phyloP scores from a whole-genome alignment of 805 yeast genomes.

The Candida patagonica region DNA sequence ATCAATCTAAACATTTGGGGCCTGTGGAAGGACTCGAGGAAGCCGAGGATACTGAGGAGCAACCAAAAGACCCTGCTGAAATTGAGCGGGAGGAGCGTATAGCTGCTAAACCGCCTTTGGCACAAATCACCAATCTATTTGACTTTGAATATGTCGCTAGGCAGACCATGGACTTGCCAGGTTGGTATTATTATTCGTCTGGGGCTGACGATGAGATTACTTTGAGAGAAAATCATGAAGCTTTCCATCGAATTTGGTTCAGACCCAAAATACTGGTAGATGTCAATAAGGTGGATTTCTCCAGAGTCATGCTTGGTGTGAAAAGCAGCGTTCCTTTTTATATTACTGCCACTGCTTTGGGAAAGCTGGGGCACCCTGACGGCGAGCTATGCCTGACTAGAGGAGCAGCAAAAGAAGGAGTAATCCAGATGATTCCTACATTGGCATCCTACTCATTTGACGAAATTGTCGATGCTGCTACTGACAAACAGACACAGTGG shows the following conservation, averaged over 20 bases:
- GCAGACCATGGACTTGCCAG: slow-evolving; percentile 62
- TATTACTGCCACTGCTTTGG: slow-evolving; percentile 85
- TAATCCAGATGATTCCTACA: slow-evolving; percentile 88
- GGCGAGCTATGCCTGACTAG: slow-evolving; percentile 83
- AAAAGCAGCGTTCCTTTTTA: slow-evolving; percentile 70
- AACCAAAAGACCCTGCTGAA: slow-evolving; percentile 30
- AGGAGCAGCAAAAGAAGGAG: slow-evolving; percentile 63
- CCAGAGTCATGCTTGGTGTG: slow-evolving; percentile 70
- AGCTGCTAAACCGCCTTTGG: slow-evolving; percentile 56
- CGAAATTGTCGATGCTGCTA: slow-evolving; percentile 67
- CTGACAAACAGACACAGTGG: slow-evolving; percentile 72
- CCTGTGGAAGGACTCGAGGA: slow-evolving; percentile 25
- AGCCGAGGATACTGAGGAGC: slow-evolving; percentile 7
- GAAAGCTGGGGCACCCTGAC: slow-evolving; percentile 84
- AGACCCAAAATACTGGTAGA: slow-evolving; percentile 77
- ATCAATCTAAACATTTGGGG: slow-evolving; percentile 55
- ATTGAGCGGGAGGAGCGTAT: slow-evolving; percentile 33
- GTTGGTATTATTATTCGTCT: slow-evolving; percentile 89
- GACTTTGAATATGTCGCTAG: slow-evolving; percentile 87
- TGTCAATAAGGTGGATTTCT: slow-evolving; percentile 60
- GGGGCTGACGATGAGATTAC: slow-evolving; percentile 93
- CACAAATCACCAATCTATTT: slow-evolving; percentile 62
- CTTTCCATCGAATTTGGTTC: slow-evolving; percentile 81
- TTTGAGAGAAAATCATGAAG: slow-evolving; percentile 80
- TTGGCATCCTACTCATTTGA: slow-evolving; percentile 82